Base-by-base conservation (phyloP, 2,329 filamentous ascomycete species). In the Fusarium zealandicum region DNA sequence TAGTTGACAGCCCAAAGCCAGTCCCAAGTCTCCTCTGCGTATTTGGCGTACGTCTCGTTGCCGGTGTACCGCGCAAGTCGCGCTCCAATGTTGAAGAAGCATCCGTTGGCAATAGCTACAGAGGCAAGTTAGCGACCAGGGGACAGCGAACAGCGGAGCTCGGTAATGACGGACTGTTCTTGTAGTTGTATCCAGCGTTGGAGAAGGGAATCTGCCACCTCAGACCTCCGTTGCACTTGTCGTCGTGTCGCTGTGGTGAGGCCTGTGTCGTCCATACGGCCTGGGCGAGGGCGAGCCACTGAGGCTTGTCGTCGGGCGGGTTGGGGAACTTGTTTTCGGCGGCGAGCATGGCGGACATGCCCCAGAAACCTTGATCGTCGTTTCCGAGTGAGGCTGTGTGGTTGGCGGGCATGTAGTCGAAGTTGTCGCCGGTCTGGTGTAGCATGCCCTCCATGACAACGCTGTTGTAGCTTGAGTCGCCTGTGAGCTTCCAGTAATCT, bases 131-230 rank as follows among this genome's bases (percentile, higher is more conserved):
- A 17, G 13, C 36, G 25, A 5, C 2, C 9, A 30, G 4, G 13
- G 3, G 5, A 13, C 9, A 30, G 13, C 5, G 14, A 6, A 5
- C 3, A 4, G 7, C 4, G 11, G 3, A 13, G 6, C 2, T 8
- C 12, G 2, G 12, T 6, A 30, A n/a, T 22, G 11, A 70, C 74
- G 27, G 70, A 80, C 78, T 81, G 68, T 87, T 87, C 72, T 87
- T 95, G 78, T 93, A 92, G 67, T 87, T 82, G 71, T 90, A 95
- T 18, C 90, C 90, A 25, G 78, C 80, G 68, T 93, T 92, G 61
- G 88, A 87, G 1, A 83, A 77, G 51, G 86, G 90, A 54, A 93
- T 89, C 76, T 95, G 90, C 89, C 89, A 92, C 65, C 89, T 80
- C 63, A 93, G 69, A 9, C 90, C 90, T 60, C 90, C 90, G 17